Conservation (phyloP, 1,284 basidiomycete genomes). For the Trametes versicolor region DNA sequence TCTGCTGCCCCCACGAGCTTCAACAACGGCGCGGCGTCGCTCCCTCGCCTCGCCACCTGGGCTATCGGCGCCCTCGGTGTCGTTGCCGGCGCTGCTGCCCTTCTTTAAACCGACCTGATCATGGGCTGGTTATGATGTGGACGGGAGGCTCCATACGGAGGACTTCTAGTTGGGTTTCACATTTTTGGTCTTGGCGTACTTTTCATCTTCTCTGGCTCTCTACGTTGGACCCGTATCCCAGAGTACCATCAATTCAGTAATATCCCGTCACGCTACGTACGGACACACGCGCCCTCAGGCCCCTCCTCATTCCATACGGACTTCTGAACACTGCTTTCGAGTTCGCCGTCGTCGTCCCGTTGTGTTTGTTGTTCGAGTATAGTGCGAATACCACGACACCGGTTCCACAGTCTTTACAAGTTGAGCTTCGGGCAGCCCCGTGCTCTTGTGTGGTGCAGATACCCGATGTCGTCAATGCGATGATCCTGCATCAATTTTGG, state of each 20-base stretch:
- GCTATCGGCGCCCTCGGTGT: slow-evolving; percentile 37
- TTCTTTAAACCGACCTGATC: slow-evolving; percentile 29
- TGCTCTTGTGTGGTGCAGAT: not conserved
- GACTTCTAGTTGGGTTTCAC: not conserved
- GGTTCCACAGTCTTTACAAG: slow-evolving; percentile 17
- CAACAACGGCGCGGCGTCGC: slow-evolving; percentile 36
- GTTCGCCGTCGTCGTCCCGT: slow-evolving; percentile 9
- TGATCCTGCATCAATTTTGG: not conserved
- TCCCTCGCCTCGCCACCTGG: slow-evolving; percentile 36
- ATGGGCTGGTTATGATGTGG: not conserved
- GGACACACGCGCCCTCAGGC: slow-evolving; percentile 4
- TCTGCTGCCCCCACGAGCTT: slow-evolving; percentile 35
- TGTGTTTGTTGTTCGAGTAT: slow-evolving; percentile 29
- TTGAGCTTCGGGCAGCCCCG: not conserved
- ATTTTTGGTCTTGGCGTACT: not conserved
- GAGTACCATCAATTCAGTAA: slow-evolving; percentile 27
- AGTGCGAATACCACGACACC: slow-evolving; percentile 19
- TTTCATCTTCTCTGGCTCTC: slow-evolving; percentile 2
- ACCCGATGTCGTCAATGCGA: not conserved
- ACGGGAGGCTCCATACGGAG: not conserved
- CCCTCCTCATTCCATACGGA: slow-evolving; percentile 17
- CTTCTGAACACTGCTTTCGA: slow-evolving; percentile 29
- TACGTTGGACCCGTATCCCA: slow-evolving; percentile 18
- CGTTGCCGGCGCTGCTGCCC: slow-evolving; percentile 39
- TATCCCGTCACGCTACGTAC: slow-evolving; percentile 11